Base-by-base conservation (phyloP, 1,284 basidiomycete species). In the Malassezia japonica region DNA sequence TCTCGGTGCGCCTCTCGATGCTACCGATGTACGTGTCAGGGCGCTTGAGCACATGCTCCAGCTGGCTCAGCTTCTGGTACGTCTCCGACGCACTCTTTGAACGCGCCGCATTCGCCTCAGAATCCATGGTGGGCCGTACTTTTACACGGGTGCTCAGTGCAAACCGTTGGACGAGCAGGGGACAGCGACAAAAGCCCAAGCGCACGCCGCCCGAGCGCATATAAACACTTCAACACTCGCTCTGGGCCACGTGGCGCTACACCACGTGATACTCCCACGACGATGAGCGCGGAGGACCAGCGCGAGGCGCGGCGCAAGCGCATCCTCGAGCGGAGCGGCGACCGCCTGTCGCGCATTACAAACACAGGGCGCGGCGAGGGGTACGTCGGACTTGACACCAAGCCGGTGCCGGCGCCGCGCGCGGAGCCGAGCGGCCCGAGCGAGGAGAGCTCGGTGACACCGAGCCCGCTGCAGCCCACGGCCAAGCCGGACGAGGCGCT, bases 21-120 rank as follows among this genome's bases (percentile, higher is more conserved):
- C 66, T 69, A 40, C 70, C 94, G 57, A 99, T 98, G 75, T 98
- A 99, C 0, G 91, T 90, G 75, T 99, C 94, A 1, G 94, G 94
- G 55, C 94, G 86, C 74, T 86, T 87, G 54, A 98, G 79, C 60
- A 98, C 88, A 66, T 98, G 94, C 72, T 99, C 90, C 16, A 95
- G 78, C 83, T 94, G 92, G 0, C 89, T 84, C 51, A 98, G 81
- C 91, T 92, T 94, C 56, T 84, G 83, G 72, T 94, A 95, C 44
- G 81, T 91, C 71, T 96, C 87, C 13, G 87, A 89, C 0, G 87
- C 88, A 7, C 81, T 84, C 78, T 95, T 94, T 75, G 84, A n/a
- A n/a, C n/a, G n/a, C n/a, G n/a, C n/a, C n/a, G n/a, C n/a, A n/a
- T n/a, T n/a, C n/a, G n/a, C n/a, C n/a, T n/a, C n/a, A n/a, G n/a